Evolutionary conservation across 768 basidiomycete genomes (phyloP).

Genomic region (Coprinellus micaceus): DNA sequence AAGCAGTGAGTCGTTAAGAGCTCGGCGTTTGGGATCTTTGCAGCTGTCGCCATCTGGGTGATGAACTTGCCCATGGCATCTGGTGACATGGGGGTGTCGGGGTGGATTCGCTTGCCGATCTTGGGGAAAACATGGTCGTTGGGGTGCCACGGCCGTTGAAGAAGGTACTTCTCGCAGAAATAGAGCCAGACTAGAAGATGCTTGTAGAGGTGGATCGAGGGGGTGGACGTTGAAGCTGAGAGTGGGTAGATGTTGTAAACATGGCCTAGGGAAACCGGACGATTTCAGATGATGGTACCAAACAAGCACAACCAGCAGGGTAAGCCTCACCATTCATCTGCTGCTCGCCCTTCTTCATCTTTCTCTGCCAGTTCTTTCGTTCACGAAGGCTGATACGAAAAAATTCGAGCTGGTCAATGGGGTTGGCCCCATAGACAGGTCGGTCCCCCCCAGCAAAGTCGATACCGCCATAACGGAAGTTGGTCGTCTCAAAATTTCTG

Average conservation of each 20-base stretch:
- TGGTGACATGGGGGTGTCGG: neutral
- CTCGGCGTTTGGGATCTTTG: constrained; percentile 2
- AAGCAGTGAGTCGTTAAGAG: constrained; percentile 28
- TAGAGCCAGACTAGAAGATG: neutral
- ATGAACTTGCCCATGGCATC: neutral
- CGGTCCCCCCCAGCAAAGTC: neutral
- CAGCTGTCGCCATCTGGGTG: constrained; percentile 13
- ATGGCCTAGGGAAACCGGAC: neutral
- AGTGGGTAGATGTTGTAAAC: constrained; percentile 2
- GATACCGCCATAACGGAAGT: neutral
- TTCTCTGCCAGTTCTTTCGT: constrained; percentile 2
- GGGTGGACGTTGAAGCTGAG: neutral
- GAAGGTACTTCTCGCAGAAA: neutral
- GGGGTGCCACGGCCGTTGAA: neutral
- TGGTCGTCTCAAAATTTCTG: neutral
- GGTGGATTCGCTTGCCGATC: no score
- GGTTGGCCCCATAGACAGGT: neutral
- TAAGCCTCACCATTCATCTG: constrained; percentile 2
- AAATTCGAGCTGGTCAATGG: neutral
- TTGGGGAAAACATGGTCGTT: neutral
- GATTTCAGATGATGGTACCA: neutral
- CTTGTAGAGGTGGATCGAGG: neutral
- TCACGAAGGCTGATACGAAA: neutral
- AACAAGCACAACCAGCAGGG: neutral
- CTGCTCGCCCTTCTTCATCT: constrained; percentile 2